Percentiles rank a stretch among this genome's conserved stretches.
These are phyloP conservation scores for Quercus engelmannii DNA, from an alignment of 306 rosid species.

Conservation along the genomic window DNA sequence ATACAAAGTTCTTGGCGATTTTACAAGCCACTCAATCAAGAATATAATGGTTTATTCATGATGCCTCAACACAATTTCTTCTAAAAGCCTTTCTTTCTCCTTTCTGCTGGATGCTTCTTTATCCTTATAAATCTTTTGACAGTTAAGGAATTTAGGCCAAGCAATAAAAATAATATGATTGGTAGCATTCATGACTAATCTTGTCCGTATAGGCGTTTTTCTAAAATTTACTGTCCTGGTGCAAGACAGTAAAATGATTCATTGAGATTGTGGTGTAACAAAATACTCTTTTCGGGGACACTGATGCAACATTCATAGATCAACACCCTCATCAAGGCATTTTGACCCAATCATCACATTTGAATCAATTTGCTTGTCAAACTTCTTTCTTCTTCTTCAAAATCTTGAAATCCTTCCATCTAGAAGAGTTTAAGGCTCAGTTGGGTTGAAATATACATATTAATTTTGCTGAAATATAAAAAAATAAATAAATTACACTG, in stretches of 20 bases:
- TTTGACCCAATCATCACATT: conserved; percentile 84
- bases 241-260: not conserved
- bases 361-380: conserved; percentile 88
- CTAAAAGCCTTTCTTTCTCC: not conserved
- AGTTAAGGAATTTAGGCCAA: not conserved
- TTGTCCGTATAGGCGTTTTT: not conserved
- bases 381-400: conserved; percentile 86
- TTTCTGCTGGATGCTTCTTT: not conserved
- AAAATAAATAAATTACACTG: not conserved
- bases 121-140: not conserved
- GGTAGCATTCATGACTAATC: not conserved
- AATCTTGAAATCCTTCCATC: conserved; percentile 96
- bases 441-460: conserved; percentile 16
- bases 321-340: conserved; percentile 29
- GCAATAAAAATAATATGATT: not conserved
- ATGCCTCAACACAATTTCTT: too few relatives aligned
- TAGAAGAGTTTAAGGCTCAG: conserved; percentile 15
- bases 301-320: not conserved
- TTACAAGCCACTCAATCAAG: not conserved
- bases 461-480: not conserved
- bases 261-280: not conserved
- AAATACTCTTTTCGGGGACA: not conserved
- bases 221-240: not conserved
- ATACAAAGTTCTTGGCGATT: not conserved
- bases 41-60: not conserved